Base-by-base conservation (phyloP, 805 yeast genomes). In the Yamadazyma endophytica region DNA sequence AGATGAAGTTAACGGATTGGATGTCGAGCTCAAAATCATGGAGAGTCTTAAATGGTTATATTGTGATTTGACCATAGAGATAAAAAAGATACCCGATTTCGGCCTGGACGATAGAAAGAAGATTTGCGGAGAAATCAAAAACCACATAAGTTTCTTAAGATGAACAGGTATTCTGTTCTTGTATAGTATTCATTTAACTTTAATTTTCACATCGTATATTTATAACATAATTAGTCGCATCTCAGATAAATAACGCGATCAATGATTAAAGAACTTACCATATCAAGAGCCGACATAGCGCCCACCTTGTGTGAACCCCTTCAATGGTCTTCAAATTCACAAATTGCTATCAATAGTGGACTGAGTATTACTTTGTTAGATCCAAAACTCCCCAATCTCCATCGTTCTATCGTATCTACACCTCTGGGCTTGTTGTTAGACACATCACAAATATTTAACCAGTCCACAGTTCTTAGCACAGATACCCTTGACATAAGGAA, bases 301-400 rank as follows among this genome's bases (percentile, higher is more conserved):
- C 29, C 39, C 15, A 28, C 28, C 14, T n/a, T 23, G 5, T 23
- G 37, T 21, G 46, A 47, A 13, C 66, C 70, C 3, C 45, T 58
- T 9, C 61, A 58, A 36, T 50, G 59, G 46, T 60, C 69, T 1
- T 50, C 44, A 6, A 60, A 63, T 32, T 47, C 34, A 38, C 68
- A 63, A 39, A 32, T 62, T 22, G 59, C 68, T 5, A 47, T 65
- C 20, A 64, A 63, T 38, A 49, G 47, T 24, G 56, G 58, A 5
- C 48, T 40, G 14, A 60, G 58, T 14, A 28, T 65, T 19, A 52
- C 61, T 2, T 36, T 62, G 6, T 39, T 65, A 5, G 70, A 64
- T 19, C 70, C 70, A 14, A 54, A 54, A 33, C 50, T 59, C 4
- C 70, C 70, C 2, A 40, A 49, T 13, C 43, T 55, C 13, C 56